Base-by-base conservation (phyloP, 2,329 filamentous ascomycete species). In the Metarhizium sp. region DNA sequence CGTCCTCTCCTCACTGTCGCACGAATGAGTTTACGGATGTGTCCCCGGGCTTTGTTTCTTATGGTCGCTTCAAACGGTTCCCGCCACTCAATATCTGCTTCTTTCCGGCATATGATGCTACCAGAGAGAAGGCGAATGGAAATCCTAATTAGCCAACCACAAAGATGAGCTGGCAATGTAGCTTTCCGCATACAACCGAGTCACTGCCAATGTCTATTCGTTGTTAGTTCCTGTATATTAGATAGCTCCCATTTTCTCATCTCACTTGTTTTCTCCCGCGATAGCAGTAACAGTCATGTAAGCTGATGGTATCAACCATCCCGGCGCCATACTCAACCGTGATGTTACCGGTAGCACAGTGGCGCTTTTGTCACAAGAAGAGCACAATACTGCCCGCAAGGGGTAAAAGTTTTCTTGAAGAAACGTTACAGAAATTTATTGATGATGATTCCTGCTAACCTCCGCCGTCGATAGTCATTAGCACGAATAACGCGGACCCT, bases 151-250 rank as follows among this genome's bases (percentile, higher is more conserved):
- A 16, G 29, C 47, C 48, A 55, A 29, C 40, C 20, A 55, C 48
- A 47, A 55, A 8, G 48, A 36, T 55, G 53, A 51, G 53, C 38
- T 51, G 48, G 53, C 48, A 47, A 55, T 55, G 53, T 51, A 47
- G 50, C 48, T 51, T 51, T 30, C 53, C 48, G 53, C n/a, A 45
- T 20, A 16, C 34, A 34, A 8, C n/a, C 53, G 16, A 13, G 32
- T 6, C 18, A 16, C 13, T 36, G 40, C 45, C n/a, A 14, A n/a
- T 43, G 16, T 25, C 36, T 10, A 54, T 13, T 48, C 29, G 29
- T 46, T 50, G 36, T 29, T 43, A 40, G 20, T 16, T 36, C 18
- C 30, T 38, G 6, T 25, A 30, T 8, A 32, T 30, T 48, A 6
- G 20, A 7, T 13, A 30, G 14, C 13, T n/a, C 6, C 10, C 45